Base-by-base conservation (phyloP, 2,329 filamentous ascomycete genomes). In the Ophiostoma populinum region DNA sequence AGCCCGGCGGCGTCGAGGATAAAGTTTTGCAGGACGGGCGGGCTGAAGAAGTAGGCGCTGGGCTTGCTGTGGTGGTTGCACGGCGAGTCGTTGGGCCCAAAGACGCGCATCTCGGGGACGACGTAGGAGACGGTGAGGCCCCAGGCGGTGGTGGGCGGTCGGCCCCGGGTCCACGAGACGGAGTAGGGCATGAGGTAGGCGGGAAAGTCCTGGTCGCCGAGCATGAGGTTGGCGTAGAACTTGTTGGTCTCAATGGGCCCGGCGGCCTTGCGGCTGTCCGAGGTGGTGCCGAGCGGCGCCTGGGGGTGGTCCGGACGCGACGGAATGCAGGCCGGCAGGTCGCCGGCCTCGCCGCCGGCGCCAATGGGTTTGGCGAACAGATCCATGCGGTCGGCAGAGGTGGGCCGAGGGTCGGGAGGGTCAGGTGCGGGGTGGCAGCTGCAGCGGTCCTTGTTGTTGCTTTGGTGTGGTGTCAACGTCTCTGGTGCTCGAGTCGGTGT, bases 1-100 rank as follows among this genome's bases (percentile, higher is more conserved):
- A 95, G 65, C 49, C 92, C 83, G 12, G 60, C 57, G 2, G 86
- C 86, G 0, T 83, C 90, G 8, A 95, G 57, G 19, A 83, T 68
- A 20, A 95, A 51, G 2, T 80, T 82, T 48, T 92, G 79, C 18
- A 92, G 78, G 0, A 80, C 80, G 28, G 90, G 60, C 0, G 87
- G 85, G 46, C 82, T 90, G 49, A 78, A 66, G 46, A 80, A 94
- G 50, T 78, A 94, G 18, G 33, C n/a, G 3, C 7, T 15, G 7
- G 38, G 33, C 7, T 15, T 10, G 27, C 22, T 28, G 13, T n/a
- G 8, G 35, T 42, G 40, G 12, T 35, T 19, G 32, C 40, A 41
- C 10, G 32, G 33, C 61, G 57, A 40, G 64, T 62, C 24, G 6
- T 25, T 22, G 5, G 65, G 59, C 7, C 81, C 83, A 48, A 69